These are phyloP conservation scores for Solanum arcanum DNA, from an alignment of 257 asterid genomes.

Conservation along the genomic window DNA sequence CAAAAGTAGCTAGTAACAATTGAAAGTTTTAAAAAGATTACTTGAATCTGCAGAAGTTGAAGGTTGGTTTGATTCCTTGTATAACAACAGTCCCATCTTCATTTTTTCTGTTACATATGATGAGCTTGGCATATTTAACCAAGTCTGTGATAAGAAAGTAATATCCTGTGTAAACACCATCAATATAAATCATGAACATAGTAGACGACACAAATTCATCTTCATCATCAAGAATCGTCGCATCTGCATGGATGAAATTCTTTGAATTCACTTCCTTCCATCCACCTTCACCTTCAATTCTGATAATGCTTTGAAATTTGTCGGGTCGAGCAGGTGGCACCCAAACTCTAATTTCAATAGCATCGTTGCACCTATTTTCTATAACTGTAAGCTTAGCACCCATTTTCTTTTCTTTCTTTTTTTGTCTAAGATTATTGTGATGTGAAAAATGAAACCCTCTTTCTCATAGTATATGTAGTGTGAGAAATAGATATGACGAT, in stretches of 20 bases:
- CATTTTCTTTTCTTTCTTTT: background rate
- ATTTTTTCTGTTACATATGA: background rate
- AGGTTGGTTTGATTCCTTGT: background rate
- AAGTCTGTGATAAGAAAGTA: background rate
- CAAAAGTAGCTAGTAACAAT: too few relatives aligned
- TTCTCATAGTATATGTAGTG: too few relatives aligned
- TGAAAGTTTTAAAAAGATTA: background rate
- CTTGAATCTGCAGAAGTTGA: background rate
- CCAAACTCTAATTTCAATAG: constrained; percentile 23
- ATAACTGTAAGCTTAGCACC: constrained; percentile 12
- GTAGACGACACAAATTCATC: too few relatives aligned
- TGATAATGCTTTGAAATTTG: constrained; percentile 7
- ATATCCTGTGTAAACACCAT: background rate
- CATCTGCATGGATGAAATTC: background rate
- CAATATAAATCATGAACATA: background rate
- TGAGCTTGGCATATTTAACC: background rate
- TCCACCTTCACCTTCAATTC: constrained; percentile 8
- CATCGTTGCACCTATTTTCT: constrained; percentile 10
- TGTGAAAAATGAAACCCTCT: too few relatives aligned
- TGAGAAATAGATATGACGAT: too few relatives aligned
- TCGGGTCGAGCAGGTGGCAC: constrained; percentile 24
- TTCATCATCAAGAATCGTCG: background rate
- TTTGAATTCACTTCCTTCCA: background rate
- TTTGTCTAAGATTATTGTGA: too few relatives aligned
- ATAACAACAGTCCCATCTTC: background rate